Base-by-base conservation (phyloP, 2,329 filamentous ascomycete genomes). In the Fusarium aywerte region DNA sequence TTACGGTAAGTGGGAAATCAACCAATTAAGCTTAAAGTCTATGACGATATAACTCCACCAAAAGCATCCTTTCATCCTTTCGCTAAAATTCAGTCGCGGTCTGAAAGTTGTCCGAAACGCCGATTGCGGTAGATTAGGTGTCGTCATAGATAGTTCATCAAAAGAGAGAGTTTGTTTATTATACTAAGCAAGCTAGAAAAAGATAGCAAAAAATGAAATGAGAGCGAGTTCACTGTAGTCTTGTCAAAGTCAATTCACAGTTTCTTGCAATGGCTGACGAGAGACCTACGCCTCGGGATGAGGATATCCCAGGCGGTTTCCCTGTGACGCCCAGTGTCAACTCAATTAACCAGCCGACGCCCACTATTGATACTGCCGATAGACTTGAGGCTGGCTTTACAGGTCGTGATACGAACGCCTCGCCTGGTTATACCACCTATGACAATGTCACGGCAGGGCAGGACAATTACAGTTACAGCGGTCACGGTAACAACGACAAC, bases 271-370 rank as follows among this genome's bases (percentile, higher is more conserved):
- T 73, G 71, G 58, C 63, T 11, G 68, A 65, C 42, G 61, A 68
- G 33, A 58, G 45, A 45, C 65, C 69, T 50, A 73, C 71, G 23
- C 71, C 71, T 2, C 44, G 65, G 63, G 65, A 67, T 53, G 58
- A 71, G 33, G 71, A 73, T 40, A 71, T 73, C 52, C 71, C 71
- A 2, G 71, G 71, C n/a, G 71, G 71, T 35, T 73, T 61, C 18
- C 71, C 71, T 4, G 68, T 63, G 12, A 73, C 71, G 43, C 71
- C 71, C 20, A 70, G 71, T 44, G 25, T 65, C 15, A 55, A 48
- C 11, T 68, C 67, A 4, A 44, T 67, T 23, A 39, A 55, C 32
- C 52, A 49, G 5, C 43, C 58, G 18, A 58, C 65, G 5, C 68
- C 50, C 10, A 40, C 47, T 21, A 43, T 67, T 18, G 43, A 62